Base-by-base conservation (phyloP, 768 basidiomycete genomes). In the Amanita muscaria region DNA sequence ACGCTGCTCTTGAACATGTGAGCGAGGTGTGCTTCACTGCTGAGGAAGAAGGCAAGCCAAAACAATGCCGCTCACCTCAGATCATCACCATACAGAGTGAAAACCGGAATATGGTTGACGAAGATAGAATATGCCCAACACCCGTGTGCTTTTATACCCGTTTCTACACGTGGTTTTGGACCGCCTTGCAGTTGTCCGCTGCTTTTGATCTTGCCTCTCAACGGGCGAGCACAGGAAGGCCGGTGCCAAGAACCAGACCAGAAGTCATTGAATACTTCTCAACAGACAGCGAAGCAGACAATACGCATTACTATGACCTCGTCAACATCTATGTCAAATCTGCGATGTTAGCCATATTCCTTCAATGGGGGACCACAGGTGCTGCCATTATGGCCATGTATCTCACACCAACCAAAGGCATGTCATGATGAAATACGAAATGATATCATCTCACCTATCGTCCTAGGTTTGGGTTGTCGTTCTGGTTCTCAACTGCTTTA, bases 101-200 rank as follows among this genome's bases (percentile, higher is more conserved):
- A 6, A 6, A 6, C 27, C 27, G 27, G 12, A 12, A 29, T 12
- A 6, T 29, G 6, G 27, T 29, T 29, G 27, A 29, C 12, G 27
- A 34, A 19, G 61, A 62, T 32, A 55, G 57, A 38, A 39, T 45
- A 9, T 54, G 54, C 37, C 53, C 56, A 1, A 47, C 57, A 6
- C 61, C 62, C 3, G 56, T 62, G n/a, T 63, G 54, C 45, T 62
- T 62, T 43, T 64, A 64, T 24, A 53, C 63, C 1, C 58, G 60
- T 10, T 55, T 61, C 27, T 22, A 62, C 6, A 44, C 61, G 7
- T 64, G 61, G 63, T 51, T 50, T 6, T 46, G 59, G 19, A 53
- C 56, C 1, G 61, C 12, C 7, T 12, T 29, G 12, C 12, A 12
- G 27, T 6, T 29, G 6, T 29, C 27, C 12, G 27, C 6, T 29